phyloP scores from a whole-genome alignment of 2,329 filamentous ascomycete genomes.

The Elsinoe fawcettii region DNA sequence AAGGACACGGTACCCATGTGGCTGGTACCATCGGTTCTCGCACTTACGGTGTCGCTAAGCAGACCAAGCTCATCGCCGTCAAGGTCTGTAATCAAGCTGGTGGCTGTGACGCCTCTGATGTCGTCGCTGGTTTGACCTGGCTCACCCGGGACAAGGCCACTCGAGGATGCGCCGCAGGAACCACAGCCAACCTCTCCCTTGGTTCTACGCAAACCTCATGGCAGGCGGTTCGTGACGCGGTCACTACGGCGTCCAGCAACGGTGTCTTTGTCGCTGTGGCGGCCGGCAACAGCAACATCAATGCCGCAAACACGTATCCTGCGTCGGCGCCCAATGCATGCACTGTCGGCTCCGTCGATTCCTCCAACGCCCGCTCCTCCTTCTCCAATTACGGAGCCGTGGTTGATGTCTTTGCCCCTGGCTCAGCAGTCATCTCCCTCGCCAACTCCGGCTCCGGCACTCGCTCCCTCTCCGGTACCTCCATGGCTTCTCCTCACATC shows the following conservation, averaged over 20 bases:
- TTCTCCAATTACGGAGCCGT: slow-evolving; percentile 35
- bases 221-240: slow-evolving; percentile 32
- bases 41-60: slow-evolving; percentile 56
- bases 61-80: slow-evolving; percentile 47
- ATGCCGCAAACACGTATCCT: slow-evolving; percentile 28
- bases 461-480: slow-evolving; percentile 49
- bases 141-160: slow-evolving; percentile 38
- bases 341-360: slow-evolving; percentile 32
- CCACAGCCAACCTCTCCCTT: slow-evolving; percentile 38
- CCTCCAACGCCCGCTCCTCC: slow-evolving; percentile 26
- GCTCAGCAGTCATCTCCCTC: slow-evolving; percentile 22
- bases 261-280: slow-evolving; percentile 35
- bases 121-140: slow-evolving; percentile 44
- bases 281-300: slow-evolving; percentile 30
- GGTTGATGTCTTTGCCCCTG: slow-evolving; percentile 35
- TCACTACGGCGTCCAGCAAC: slow-evolving; percentile 28
- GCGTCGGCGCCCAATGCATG: slow-evolving; percentile 31
- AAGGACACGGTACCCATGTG: slow-evolving; percentile 59
- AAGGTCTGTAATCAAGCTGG: slow-evolving; percentile 40
- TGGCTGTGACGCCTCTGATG: slow-evolving; percentile 41
- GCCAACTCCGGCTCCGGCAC: slow-evolving; percentile 26
- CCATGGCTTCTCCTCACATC: slow-evolving; percentile 60
- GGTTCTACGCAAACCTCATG: slow-evolving; percentile 35
- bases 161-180: slow-evolving; percentile 32
- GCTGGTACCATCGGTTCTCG: slow-evolving; percentile 52